phyloP scores from a whole-genome alignment of 306 rosid genomes.

The Begonia loranthoides region DNA sequence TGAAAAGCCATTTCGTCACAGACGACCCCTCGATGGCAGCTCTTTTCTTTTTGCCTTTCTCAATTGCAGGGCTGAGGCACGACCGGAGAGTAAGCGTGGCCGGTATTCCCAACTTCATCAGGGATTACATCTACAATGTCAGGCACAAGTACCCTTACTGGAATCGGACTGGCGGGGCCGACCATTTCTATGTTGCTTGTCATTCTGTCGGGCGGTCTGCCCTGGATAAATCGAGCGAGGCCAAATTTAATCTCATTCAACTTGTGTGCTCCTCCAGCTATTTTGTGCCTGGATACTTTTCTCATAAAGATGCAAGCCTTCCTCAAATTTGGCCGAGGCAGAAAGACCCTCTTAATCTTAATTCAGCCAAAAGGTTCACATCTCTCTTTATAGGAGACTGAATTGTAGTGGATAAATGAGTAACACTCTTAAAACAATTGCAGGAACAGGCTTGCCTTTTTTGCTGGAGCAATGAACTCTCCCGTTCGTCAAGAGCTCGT shows the following conservation, averaged over 20 bases:
- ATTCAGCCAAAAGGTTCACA: constrained; percentile 43
- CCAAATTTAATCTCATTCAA: constrained; percentile 52
- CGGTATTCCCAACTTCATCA: constrained; percentile 49
- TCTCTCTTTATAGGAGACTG: not conserved
- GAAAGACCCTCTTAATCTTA: constrained; percentile 35
- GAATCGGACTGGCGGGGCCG: constrained; percentile 61
- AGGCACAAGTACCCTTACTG: constrained; percentile 49
- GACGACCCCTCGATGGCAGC: constrained; percentile 44
- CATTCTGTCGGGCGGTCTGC: constrained; percentile 70
- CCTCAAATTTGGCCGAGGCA: constrained; percentile 80
- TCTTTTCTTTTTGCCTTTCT: constrained; percentile 77
- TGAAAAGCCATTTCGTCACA: constrained; percentile 53
- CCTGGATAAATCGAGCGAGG: constrained; percentile 48
- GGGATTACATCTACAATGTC: constrained; percentile 41
- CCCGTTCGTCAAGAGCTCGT: constrained; percentile 34
- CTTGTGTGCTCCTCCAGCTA: constrained; percentile 73
- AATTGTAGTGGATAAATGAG: no score
- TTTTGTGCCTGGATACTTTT: constrained; percentile 35
- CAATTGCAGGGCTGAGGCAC: constrained; percentile 61
- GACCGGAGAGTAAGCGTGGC: constrained; percentile 56
- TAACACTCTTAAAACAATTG: not conserved
- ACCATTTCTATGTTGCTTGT: constrained; percentile 78
- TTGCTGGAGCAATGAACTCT: constrained; percentile 72
- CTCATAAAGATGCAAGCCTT: constrained; percentile 64
- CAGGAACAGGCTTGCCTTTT: constrained; percentile 72